Conservation (phyloP, 805 yeast genomes). For the Saccharomycopsis amapae region DNA sequence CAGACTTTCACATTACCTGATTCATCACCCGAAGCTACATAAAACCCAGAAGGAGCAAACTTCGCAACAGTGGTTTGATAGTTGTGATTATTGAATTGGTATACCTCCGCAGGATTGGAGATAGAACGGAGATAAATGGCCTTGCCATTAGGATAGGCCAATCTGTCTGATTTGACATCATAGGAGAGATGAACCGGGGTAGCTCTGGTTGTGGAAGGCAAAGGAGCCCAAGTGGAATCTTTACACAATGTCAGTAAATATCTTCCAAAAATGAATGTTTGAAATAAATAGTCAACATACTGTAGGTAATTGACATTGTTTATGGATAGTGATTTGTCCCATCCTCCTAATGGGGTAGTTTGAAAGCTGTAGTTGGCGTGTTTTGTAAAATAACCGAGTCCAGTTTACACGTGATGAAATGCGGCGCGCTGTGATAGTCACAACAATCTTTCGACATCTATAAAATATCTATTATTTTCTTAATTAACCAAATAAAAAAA, state of each 20-base stretch:
- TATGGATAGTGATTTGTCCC: too few species aligned
- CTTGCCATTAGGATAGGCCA: conserved; percentile 77
- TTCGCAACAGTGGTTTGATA: conserved; percentile 72
- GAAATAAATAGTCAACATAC: background rate
- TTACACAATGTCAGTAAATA: conserved; percentile 5
- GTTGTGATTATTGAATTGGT: conserved; percentile 72
- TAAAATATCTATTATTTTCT: too few species aligned
- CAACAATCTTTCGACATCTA: too few species aligned
- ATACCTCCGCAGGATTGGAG: conserved; percentile 32
- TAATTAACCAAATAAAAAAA: background rate
- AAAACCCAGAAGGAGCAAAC: conserved; percentile 85
- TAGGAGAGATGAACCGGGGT: conserved; percentile 67
- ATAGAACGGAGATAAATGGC: conserved; percentile 68
- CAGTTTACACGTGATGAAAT: too few species aligned
- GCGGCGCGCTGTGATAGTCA: too few species aligned
- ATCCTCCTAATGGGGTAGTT: too few species aligned
- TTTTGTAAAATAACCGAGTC: too few species aligned
- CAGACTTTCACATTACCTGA: conserved; percentile 86
- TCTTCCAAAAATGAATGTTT: background rate
- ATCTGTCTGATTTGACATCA: conserved; percentile 57
- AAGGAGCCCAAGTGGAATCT: conserved; percentile 54
- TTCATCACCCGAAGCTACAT: conserved; percentile 87
- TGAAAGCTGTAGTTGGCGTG: too few species aligned
- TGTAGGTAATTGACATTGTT: background rate
- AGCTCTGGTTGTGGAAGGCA: conserved; percentile 71